Base-by-base conservation (phyloP, 2,329 filamentous ascomycete genomes). In the Scedosporium apiospermum region DNA sequence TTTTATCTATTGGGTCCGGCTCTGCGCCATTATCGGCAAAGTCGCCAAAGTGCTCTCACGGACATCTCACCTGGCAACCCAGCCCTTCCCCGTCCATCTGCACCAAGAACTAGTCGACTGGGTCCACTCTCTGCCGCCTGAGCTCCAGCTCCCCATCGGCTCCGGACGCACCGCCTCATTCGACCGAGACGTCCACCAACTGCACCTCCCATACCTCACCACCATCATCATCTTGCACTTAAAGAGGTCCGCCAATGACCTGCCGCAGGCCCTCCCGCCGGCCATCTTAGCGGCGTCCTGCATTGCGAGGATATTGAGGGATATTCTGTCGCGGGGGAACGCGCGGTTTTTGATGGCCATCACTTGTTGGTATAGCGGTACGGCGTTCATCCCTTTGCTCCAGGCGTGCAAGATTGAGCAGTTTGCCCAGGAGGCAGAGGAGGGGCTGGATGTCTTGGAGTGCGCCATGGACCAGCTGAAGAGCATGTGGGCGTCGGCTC, bases 351-450 rank as follows among this genome's bases (percentile, higher is more conserved):
- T 78, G 1, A 76, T 75, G 71, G 74, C 74, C 1, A 77, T 78
- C 7, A 74, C 74, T 0, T 75, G 75, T 44, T 78, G 76, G 76
- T 76, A 78, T 57, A 69, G 70, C n/a, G 73, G 73, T 0, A 76
- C 74, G 1, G 75, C 76, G 0, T 74, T 78, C 26, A 72, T 78
- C 14, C 73, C 76, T 0, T 66, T 78, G 0, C 64, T 78, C 0
- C 75, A 78, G 55, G 75, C 75, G 1, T 68, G 69, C n/a, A 68
- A 69, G 12, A 68, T 76, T n/a, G 66, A 70, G 4, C 63, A 67
- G 7, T 65, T 76, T 3, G 67, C 70, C 0, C 65, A 66, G 41
- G 68, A 69, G 6, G 74, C 71, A 10, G 71, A 74, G 18, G 69
- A 72, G 23, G 71, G 73, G 34, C 66, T 76, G 12, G 68, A 72